Evolutionary conservation across 2,329 filamentous ascomycete species (phyloP).

Genomic region (Peltaster fructicola): DNA sequence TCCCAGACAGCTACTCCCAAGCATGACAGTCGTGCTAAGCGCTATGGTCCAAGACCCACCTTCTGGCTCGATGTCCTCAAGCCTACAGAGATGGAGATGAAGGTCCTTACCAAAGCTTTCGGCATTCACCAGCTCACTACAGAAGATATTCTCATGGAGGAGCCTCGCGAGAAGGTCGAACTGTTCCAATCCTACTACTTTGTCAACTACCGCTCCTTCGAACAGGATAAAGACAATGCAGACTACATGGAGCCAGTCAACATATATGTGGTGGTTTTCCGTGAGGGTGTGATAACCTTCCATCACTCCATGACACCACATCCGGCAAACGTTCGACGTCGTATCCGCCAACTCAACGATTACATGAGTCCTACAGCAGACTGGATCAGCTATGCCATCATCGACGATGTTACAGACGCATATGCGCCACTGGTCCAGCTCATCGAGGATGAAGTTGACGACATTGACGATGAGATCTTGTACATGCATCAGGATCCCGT

Average conservation of each 20-base stretch:
- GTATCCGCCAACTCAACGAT: slow-evolving; percentile 84
- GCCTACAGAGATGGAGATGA: slow-evolving; percentile 91
- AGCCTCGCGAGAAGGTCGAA: slow-evolving; percentile 94
- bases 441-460: slow-evolving; percentile 92
- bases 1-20: slow-evolving; percentile 11
- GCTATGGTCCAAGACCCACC: slow-evolving; percentile 62
- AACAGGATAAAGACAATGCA: slow-evolving; percentile 78
- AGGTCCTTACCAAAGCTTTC: slow-evolving; percentile 77
- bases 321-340: slow-evolving; percentile 82
- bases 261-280: slow-evolving; percentile 93
- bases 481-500: slow-evolving; percentile 49
- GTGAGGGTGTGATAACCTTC: slow-evolving; percentile 87
- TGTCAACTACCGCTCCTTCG: slow-evolving; percentile 94
- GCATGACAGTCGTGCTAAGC: slow-evolving; percentile 14
- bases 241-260: slow-evolving; percentile 91
- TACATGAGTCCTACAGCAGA: slow-evolving; percentile 86
- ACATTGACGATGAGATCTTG: slow-evolving; percentile 86
- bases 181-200: slow-evolving; percentile 97
- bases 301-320: slow-evolving; percentile 95
- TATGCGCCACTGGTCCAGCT: slow-evolving; percentile 82
- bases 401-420: slow-evolving; percentile 95
- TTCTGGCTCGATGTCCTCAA: slow-evolving; percentile 93
- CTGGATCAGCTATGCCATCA: slow-evolving; percentile 96
- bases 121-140: slow-evolving; percentile 89
- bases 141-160: slow-evolving; percentile 94